phyloP scores from a whole-genome alignment of 2,329 filamentous ascomycete species.

The Aspergillus sp. region DNA sequence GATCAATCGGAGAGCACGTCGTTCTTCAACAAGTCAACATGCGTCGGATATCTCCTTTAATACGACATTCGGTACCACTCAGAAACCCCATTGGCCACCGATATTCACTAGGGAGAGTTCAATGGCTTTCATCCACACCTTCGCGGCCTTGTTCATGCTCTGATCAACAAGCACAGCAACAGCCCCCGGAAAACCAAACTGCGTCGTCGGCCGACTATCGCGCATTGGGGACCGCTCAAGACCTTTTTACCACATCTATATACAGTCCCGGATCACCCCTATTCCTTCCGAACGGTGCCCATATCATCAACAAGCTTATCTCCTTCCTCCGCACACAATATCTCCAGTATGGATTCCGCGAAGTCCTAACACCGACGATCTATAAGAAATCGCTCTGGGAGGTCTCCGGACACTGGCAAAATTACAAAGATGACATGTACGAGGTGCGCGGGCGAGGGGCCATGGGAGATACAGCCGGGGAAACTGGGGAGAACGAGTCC shows the following conservation, averaged over 20 bases:
- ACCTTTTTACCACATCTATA: constrained; percentile 74
- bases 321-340: constrained; percentile 83
- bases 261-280: constrained; percentile 86
- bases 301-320: constrained; percentile 80
- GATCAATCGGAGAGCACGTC: background rate
- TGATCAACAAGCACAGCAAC: constrained; percentile 19
- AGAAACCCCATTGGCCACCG: background rate
- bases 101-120: constrained; percentile 5
- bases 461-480: constrained; percentile 43
- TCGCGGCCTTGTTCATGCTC: constrained; percentile 31
- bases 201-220: constrained; percentile 51
- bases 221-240: constrained; percentile 56
- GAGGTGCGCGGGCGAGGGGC: constrained; percentile 63
- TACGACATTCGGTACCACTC: constrained; percentile 9
- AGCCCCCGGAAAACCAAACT: constrained; percentile 1
- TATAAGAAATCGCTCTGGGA: constrained; percentile 89
- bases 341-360: constrained; percentile 78
- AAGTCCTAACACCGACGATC: constrained; percentile 86
- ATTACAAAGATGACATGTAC: constrained; percentile 92
- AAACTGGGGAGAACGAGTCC: constrained; percentile 63
- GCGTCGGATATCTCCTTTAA: constrained; percentile 19
- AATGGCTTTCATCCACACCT: constrained; percentile 25
- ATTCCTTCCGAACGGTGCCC: constrained; percentile 77
- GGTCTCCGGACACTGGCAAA: constrained; percentile 81
- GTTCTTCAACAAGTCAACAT: constrained; percentile 10